These are phyloP conservation scores for Trifolium fragiferum DNA, from an alignment of 306 rosid species.

Conservation along the genomic window DNA sequence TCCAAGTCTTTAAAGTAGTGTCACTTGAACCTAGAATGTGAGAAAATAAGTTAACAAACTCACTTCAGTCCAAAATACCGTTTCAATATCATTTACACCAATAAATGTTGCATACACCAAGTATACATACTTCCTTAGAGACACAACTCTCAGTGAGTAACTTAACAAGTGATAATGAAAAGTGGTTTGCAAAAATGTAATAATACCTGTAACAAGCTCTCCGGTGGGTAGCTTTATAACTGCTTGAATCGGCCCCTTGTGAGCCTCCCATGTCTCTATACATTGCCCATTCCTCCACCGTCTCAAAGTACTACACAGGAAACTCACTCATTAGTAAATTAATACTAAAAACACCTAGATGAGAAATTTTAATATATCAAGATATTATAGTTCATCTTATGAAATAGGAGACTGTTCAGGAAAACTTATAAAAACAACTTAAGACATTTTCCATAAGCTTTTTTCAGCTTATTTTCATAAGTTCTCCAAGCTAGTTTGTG, in stretches of 20 bases:
- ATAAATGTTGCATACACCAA: conserved; percentile 3
- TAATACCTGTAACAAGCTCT: conserved; percentile 80
- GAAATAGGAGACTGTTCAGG: too few species aligned
- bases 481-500: too few species aligned
- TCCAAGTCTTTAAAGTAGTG: conserved; percentile 86
- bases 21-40: conserved; percentile 83
- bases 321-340: conserved; percentile 29
- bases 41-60: conserved; percentile 40
- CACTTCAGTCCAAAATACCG: conserved; percentile 14
- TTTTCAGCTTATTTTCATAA: too few species aligned
- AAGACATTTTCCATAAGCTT: too few species aligned
- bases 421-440: too few species aligned
- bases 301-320: conserved; percentile 66
- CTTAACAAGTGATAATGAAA: conserved; percentile 25
- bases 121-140: background rate
- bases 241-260: conserved; percentile 81
- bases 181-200: conserved; percentile 22
- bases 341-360: background rate
- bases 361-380: background rate
- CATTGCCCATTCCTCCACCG: conserved; percentile 84
- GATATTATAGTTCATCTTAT: too few species aligned
- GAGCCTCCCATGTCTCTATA: conserved; percentile 87
- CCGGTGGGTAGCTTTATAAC: conserved; percentile 86
- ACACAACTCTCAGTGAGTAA: background rate
- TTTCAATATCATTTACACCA: conserved; percentile 18